Conservation (phyloP, 495 filamentous ascomycete genomes). For the Antarctomyces pellizariae region DNA sequence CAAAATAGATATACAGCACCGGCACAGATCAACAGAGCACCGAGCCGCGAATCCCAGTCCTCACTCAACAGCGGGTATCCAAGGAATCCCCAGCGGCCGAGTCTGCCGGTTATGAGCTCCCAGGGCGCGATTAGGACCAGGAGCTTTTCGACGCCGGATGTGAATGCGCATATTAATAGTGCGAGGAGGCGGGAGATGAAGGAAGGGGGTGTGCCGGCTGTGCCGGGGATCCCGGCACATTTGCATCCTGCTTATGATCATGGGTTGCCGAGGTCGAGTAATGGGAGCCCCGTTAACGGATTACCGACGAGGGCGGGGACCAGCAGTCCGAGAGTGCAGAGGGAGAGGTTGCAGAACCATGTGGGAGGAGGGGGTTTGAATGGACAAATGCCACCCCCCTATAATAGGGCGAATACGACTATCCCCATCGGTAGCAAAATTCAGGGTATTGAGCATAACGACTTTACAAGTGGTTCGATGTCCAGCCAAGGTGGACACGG, state of each 20-base stretch:
- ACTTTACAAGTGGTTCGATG: too few relatives aligned
- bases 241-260: constrained; percentile 30
- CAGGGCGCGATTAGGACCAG: constrained; percentile 29
- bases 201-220: constrained; percentile 22
- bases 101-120: constrained; percentile 48
- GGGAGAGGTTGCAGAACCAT: constrained; percentile 17
- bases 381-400: too few relatives aligned
- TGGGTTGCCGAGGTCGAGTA: constrained; percentile 27
- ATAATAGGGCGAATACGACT: too few relatives aligned
- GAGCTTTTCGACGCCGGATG: constrained; percentile 39
- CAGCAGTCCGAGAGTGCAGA: constrained; percentile 25
- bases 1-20: constrained; percentile 69
- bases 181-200: constrained; percentile 15
- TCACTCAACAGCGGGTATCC: constrained; percentile 32
- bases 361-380: too few relatives aligned
- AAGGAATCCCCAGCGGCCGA: constrained; percentile 51
- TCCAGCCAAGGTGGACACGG: too few relatives aligned
- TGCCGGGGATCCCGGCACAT: constrained; percentile 31
- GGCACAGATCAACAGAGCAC: constrained; percentile 51
- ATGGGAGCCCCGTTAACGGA: constrained; percentile 27
- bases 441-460: too few relatives aligned
- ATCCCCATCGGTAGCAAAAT: too few relatives aligned
- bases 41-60: constrained; percentile 53
- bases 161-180: constrained; percentile 22
- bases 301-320: constrained; percentile 26